Base-by-base conservation (phyloP, 495 filamentous ascomycete species). In the Paragyromitra xinjiangensis region DNA sequence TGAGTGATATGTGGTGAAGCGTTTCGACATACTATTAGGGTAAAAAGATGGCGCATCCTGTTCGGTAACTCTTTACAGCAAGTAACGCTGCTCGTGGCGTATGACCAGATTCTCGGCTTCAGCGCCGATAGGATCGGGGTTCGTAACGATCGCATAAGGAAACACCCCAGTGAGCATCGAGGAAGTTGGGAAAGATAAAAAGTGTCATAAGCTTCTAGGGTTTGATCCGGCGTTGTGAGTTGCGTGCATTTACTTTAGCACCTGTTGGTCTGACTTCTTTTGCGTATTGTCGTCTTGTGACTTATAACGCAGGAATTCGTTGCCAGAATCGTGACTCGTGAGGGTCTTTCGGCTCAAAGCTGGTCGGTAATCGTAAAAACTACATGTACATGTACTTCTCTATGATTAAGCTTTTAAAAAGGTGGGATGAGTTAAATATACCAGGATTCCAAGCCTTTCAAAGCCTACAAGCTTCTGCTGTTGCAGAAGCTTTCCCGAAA, bases 1-100 rank as follows among this genome's bases (percentile, higher is more conserved):
- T 48, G 64, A 71, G 65, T 71, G 73, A 65, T 72, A 71, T 50
- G 22, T 29, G 40, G 48, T 71, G 73, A 75, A 44, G 72, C 44
- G 42, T 62, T 29, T 16, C 26, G 14, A 42, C 63, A 45, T 50
- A 55, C 71, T 62, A 51, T 51, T 53, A n/a, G 16, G 11, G n/a
- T 12, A 51, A 42, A 8, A 44, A 22, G 29, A 40, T 4, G 59
- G 11, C n/a, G 29, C 40, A 50, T 42, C 44, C 11, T 26, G 22
- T 50, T 44, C 61, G 19, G 61, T 34, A 34, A 34, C 29, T 3
- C 37, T 22, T 22, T 19, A 7, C 5, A 26, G 22, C 12, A 58
- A 51, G 68, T 40, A 75, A 61, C 42, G 42, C 50, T 71, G 19
- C 58, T 71, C 40, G 72, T 24, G 55, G 55, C 42, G 56, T 44